These are phyloP conservation scores for Circinella umbellata DNA, from an alignment of 371 early-diverging fungal genomes.

Conservation along the genomic window DNA sequence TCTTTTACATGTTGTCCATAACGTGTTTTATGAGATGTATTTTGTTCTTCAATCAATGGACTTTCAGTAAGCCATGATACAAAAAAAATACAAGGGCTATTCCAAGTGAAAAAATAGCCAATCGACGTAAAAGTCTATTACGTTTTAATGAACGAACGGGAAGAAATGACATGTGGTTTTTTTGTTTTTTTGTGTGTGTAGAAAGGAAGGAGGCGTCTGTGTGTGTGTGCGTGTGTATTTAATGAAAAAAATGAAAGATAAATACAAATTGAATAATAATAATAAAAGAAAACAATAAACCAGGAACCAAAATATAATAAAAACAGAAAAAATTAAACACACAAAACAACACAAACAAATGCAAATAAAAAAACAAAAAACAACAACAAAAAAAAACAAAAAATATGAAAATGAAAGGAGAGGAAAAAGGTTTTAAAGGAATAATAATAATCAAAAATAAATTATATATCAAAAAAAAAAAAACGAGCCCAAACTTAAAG, in stretches of 20 bases:
- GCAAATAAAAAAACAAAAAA: no score
- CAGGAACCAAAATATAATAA: neutral
- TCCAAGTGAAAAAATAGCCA: slow-evolving; percentile 13
- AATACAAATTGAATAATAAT: slow-evolving; percentile 11
- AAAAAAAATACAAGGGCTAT: slow-evolving; percentile 10
- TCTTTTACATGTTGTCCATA: slow-evolving; percentile 7
- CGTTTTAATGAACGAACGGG: slow-evolving; percentile 23
- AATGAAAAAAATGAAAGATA: slow-evolving; percentile 8
- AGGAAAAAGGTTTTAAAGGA: no score
- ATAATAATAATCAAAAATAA: neutral
- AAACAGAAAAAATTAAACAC: neutral
- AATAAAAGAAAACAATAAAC: neutral
- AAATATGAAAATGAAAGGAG: neutral
- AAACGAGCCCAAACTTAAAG: slow-evolving; percentile 14
- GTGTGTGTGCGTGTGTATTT: neutral
- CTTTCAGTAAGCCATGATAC: slow-evolving; percentile 1
- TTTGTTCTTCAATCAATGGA: neutral
- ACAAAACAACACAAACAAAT: neutral
- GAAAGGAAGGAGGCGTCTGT: slow-evolving; percentile 2
- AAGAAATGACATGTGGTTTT: slow-evolving; percentile 17
- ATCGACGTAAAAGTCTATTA: slow-evolving; percentile 17
- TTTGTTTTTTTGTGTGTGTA: neutral
- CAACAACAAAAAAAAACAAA: slow-evolving; percentile 6
- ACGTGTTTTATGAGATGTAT: neutral
- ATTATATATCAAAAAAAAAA: neutral